Conservation (phyloP, 2,329 filamentous ascomycete species). For the Cytospora piceicola region DNA sequence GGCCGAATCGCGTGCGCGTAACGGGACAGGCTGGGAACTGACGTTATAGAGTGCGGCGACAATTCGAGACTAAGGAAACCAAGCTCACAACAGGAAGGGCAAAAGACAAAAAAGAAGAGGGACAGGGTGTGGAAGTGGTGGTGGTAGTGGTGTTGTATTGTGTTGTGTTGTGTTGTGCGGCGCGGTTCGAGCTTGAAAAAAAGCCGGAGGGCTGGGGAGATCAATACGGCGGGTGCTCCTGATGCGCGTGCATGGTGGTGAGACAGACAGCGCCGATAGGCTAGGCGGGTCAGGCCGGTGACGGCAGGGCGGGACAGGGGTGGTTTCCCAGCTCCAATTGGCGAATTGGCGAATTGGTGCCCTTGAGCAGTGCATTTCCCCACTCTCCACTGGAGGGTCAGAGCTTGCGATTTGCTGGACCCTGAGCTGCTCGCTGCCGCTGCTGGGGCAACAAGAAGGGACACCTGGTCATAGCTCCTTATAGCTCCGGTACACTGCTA, state of each 20-base stretch:
- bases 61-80: neutral
- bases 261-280: neutral
- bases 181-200: constrained; percentile 2
- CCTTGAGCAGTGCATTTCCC: neutral
- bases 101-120: neutral
- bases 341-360: neutral
- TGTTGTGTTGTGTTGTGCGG: constrained; percentile 3
- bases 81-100: neutral
- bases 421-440: neutral
- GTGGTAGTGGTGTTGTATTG: too few species aligned
- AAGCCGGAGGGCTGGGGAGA: constrained; percentile 15
- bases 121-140: neutral
- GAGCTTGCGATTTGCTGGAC: neutral
- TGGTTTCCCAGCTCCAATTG: neutral
- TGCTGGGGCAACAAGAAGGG: neutral
- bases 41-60: neutral
- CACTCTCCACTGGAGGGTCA: too few species aligned
- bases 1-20: neutral
- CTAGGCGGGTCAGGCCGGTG: neutral
- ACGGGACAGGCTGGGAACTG: neutral
- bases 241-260: neutral
- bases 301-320: neutral
- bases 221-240: neutral
- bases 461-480: neutral
- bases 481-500: neutral